Evolutionary conservation across 495 filamentous ascomycete genomes (phyloP).

Genomic region (Penicillium malachiteum): DNA sequence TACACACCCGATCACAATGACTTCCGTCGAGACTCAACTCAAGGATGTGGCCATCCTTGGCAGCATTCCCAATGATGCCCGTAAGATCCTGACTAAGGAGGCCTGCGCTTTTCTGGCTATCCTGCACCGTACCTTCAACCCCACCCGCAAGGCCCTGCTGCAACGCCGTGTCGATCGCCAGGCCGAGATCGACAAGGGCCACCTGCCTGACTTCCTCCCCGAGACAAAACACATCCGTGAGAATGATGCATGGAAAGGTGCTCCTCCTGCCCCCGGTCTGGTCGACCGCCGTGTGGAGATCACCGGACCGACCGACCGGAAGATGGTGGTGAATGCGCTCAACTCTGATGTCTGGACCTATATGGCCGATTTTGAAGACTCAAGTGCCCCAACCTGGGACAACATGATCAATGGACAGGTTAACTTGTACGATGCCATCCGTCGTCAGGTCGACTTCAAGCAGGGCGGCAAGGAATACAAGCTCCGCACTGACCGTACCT

Average conservation of each 20-base stretch:
- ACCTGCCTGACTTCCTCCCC: conserved; percentile 91
- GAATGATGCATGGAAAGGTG: conserved; percentile 90
- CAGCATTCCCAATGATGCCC: conserved; percentile 69
- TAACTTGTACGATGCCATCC: conserved; percentile 96
- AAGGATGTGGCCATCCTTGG: conserved; percentile 88
- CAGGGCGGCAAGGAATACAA: conserved; percentile 95
- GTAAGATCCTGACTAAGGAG: conserved; percentile 88
- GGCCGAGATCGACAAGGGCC: conserved; percentile 89
- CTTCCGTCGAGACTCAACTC: conserved; percentile 69
- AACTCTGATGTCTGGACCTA: conserved; percentile 99
- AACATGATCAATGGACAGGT: conserved; percentile 99
- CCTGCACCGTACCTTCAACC: conserved; percentile 92
- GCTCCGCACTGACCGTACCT: conserved; percentile 77
- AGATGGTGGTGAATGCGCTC: conserved; percentile 99
- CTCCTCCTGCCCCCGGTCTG: conserved; percentile 87
- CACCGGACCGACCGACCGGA: conserved; percentile 94
- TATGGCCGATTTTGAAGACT: conserved; percentile 99
- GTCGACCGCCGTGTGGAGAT: conserved; percentile 98
- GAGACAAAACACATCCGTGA: conserved; percentile 97
- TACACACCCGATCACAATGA: conserved; percentile 53
- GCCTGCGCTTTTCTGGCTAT: conserved; percentile 91
- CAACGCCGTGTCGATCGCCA: conserved; percentile 85
- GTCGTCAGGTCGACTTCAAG: conserved; percentile 95
- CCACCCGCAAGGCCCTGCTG: conserved; percentile 82
- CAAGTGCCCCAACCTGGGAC: conserved; percentile 95